Percentiles rank a stretch among this genome's conserved stretches.
phyloP scores from a whole-genome alignment of 2,329 filamentous ascomycete genomes.

The Plenodomus tracheiphilus region DNA sequence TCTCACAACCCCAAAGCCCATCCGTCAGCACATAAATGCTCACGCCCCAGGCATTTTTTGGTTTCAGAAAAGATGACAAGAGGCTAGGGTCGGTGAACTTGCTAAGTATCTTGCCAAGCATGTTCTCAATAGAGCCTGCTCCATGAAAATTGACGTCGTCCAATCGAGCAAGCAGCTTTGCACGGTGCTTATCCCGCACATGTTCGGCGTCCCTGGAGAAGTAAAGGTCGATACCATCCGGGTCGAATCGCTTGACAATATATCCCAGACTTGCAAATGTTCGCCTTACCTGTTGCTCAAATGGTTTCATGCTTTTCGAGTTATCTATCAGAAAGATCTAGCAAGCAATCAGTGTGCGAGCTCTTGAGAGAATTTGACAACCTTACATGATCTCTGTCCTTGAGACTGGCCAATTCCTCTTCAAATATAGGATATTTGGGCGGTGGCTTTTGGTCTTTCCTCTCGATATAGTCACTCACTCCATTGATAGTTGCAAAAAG shows the following conservation, averaged over 20 bases:
- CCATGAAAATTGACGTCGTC: not conserved
- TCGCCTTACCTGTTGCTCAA: constrained; percentile 4
- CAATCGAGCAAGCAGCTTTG: constrained; percentile 1
- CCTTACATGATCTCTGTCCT: constrained; percentile 17
- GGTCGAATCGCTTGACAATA: constrained; percentile 18
- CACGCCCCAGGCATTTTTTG: not conserved
- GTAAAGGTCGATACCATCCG: constrained; percentile 21
- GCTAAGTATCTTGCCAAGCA: constrained; percentile 1
- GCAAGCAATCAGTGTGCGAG: not conserved
- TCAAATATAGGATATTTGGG: not conserved
- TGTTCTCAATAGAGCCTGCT: constrained; percentile 3
- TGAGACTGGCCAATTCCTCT: constrained; percentile 4
- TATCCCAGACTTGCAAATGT: constrained; percentile 13
- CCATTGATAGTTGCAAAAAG: too few relatives aligned
- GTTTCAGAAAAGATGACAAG: too few relatives aligned
- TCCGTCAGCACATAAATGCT: constrained; percentile 22
- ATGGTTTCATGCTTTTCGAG: constrained; percentile 9
- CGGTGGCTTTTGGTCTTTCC: too few relatives aligned
- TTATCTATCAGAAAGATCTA: constrained; percentile 25
- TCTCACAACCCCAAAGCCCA: constrained; percentile 15
- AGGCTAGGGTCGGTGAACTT: not conserved
- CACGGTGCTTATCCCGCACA: not conserved
- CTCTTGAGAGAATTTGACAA: not conserved
- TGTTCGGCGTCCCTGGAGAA: constrained; percentile 9
- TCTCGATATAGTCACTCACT: too few relatives aligned